A percentile compares a stretch with the other conserved stretches of the same genome.
Conservation (phyloP, 2,329 filamentous ascomycete genomes). For the Akanthomyces lecanii region DNA sequence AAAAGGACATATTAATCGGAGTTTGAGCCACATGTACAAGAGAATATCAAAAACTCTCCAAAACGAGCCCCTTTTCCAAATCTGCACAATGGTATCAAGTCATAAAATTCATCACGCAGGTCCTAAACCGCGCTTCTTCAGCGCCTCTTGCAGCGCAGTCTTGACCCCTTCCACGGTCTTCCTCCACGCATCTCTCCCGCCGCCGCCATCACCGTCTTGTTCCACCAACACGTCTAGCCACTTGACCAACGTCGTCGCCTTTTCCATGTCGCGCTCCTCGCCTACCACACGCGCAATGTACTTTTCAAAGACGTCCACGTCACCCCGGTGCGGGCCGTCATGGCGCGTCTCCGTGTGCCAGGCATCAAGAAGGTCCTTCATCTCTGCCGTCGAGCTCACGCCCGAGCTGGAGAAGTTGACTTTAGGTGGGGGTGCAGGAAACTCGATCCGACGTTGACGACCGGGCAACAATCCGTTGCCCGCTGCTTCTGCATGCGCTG, state of each 20-base stretch:
- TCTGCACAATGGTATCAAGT: slow-evolving; percentile 19
- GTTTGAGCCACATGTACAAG: not conserved
- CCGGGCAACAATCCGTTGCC: slow-evolving; percentile 21
- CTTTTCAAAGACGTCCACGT: slow-evolving; percentile 67
- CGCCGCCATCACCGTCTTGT: slow-evolving; percentile 36
- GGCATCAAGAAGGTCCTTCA: slow-evolving; percentile 67
- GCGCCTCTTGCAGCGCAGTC: slow-evolving; percentile 50
- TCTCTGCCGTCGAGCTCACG: slow-evolving; percentile 47
- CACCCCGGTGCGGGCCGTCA: slow-evolving; percentile 74
- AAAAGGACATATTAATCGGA: not conserved
- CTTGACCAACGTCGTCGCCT: slow-evolving; percentile 63
- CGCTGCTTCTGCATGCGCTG: slow-evolving; percentile 24
- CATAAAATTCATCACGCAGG: slow-evolving; percentile 43
- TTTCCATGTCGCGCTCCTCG: slow-evolving; percentile 74
- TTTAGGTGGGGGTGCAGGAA: slow-evolving; percentile 43
- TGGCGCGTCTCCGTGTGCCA: slow-evolving; percentile 71
- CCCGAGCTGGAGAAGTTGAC: slow-evolving; percentile 42
- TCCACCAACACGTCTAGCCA: slow-evolving; percentile 62
- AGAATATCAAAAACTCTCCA: not conserved
- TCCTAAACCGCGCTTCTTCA: slow-evolving; percentile 53
- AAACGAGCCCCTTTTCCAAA: not conserved
- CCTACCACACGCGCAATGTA: slow-evolving; percentile 69
- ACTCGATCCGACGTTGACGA: slow-evolving; percentile 42
- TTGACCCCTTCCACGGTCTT: slow-evolving; percentile 42
- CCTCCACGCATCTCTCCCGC: slow-evolving; percentile 44